Evolutionary conservation across 2,329 filamentous ascomycete genomes (phyloP).

Genomic region (Colletotrichum neosansevieriae): DNA sequence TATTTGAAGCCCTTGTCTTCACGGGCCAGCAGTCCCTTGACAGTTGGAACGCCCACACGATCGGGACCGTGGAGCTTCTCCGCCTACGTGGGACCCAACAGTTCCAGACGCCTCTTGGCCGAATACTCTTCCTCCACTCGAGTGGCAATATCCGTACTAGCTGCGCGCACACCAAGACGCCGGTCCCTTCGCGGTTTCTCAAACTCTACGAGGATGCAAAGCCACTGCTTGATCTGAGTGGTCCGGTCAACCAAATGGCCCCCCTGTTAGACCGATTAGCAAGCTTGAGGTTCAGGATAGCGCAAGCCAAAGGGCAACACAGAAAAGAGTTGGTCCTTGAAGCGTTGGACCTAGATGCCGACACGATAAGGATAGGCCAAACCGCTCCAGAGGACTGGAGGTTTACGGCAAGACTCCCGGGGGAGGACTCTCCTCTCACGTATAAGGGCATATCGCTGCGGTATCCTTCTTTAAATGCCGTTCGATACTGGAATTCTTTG

Average conservation of each 20-base stretch:
- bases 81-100: conserved; percentile 43
- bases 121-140: conserved; percentile 44
- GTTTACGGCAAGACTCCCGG: conserved; percentile 15
- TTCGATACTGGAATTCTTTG: conserved; percentile 45
- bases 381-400: conserved; percentile 27
- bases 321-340: conserved; percentile 39
- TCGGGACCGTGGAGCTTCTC: conserved; percentile 45
- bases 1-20: conserved; percentile 47
- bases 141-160: conserved; percentile 46
- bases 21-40: conserved; percentile 42
- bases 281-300: conserved; percentile 37
- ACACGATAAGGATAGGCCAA: conserved; percentile 25
- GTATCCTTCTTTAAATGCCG: conserved; percentile 42
- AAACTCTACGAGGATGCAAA: conserved; percentile 35
- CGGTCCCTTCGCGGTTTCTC: conserved; percentile 43
- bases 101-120: conserved; percentile 41
- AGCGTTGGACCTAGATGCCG: conserved; percentile 41
- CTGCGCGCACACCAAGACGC: conserved; percentile 43
- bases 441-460: conserved; percentile 39
- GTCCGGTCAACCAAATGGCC: conserved; percentile 38
- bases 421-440: conserved; percentile 36
- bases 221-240: conserved; percentile 34
- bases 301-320: conserved; percentile 1
- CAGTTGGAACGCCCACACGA: conserved; percentile 45
- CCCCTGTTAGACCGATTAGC: conserved; percentile 42